Base-by-base conservation (phyloP, 2,329 filamentous ascomycete species). In the Pseudocercospora crystallina region DNA sequence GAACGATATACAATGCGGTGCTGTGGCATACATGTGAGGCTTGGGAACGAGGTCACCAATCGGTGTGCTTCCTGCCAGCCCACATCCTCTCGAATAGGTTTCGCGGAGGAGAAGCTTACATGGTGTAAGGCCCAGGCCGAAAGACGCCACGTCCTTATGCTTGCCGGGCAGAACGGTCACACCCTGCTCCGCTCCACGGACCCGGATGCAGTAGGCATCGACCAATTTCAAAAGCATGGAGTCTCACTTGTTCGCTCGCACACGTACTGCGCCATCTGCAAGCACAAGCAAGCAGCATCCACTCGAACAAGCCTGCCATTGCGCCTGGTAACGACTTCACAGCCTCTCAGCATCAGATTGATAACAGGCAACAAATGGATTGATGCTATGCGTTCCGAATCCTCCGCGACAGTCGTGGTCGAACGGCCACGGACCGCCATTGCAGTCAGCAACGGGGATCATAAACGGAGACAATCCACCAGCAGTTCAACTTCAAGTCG, bases 181-280 rank as follows among this genome's bases (percentile, higher is more conserved):
- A 39, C 37, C 43, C 33, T 42, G 43, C 49, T 51, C 49, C 49
- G 43, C 49, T 44, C 39, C 20, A 31, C 26, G 41, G 40, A 47
- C 20, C 34, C 39, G 40, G 34, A 44, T 37, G 45, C 40, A 34
- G 50, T 48, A 51, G 53, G 49, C 49, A 53, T 47, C 46, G 47
- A 49, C 32, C 42, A 43, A 46, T 47, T 36, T 49, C 44, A 43
- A 51, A 51, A 46, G 39, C 50, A 46, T 51, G 48, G 31, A 42
- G 29, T 53, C 38, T 49, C 48, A 42, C 52, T 54, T 41, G 56
- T 52, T 37, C 47, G 47, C 43, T 56, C 56, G 53, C 53, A 54
- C 50, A 52, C 47, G 49, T 51, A 51, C 39, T 48, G 36, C 39
- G 40, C 45, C 44, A 49, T 53, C 45, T 47, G 50, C 50, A 53